Percentiles rank a stretch among this genome's conserved stretches.
These are phyloP conservation scores for Akanthomyces muscarius DNA, from an alignment of 2,329 filamentous ascomycete genomes.

Conservation along the genomic window DNA sequence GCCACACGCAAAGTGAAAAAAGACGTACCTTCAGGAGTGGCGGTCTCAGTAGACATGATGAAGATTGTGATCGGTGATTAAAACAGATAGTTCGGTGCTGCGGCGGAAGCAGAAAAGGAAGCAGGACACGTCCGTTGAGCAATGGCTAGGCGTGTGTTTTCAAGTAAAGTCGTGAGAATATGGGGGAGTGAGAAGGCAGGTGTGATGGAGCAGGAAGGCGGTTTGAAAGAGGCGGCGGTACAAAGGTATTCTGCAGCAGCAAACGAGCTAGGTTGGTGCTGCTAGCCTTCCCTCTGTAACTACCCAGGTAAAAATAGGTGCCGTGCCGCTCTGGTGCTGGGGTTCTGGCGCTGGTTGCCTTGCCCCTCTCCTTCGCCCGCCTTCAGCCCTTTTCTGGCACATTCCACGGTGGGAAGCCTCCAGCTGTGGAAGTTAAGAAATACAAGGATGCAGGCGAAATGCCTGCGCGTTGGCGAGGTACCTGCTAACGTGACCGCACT, in stretches of 20 bases:
- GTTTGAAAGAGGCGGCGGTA: neutral
- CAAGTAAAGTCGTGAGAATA: neutral
- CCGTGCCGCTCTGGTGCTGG: neutral
- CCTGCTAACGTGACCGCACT: neutral
- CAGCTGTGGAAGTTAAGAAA: neutral
- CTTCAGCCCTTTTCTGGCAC: constrained; percentile 17
- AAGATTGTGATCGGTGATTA: constrained; percentile 14
- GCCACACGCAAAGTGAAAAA: neutral
- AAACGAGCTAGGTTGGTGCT: neutral
- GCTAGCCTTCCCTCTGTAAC: neutral
- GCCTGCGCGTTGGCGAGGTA: neutral
- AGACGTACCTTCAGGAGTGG: constrained; percentile 36
- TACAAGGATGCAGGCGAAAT: neutral
- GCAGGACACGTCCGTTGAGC: constrained; percentile 12
- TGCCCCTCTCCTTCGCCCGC: constrained; percentile 5
- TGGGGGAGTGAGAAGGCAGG: constrained; percentile 6
- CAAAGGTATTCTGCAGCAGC: neutral
- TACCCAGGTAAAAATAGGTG: neutral
- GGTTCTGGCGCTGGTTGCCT: neutral
- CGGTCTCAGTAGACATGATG: constrained; percentile 27
- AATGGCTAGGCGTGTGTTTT: constrained; percentile 9
- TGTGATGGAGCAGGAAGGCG: constrained; percentile 9
- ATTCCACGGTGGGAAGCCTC: constrained; percentile 7
- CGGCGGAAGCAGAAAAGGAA: constrained; percentile 4
- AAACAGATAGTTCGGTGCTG: constrained; percentile 16